Evolutionary conservation across 2,329 filamentous ascomycete species (phyloP).

Genomic region (Colletotrichum paranaense): DNA sequence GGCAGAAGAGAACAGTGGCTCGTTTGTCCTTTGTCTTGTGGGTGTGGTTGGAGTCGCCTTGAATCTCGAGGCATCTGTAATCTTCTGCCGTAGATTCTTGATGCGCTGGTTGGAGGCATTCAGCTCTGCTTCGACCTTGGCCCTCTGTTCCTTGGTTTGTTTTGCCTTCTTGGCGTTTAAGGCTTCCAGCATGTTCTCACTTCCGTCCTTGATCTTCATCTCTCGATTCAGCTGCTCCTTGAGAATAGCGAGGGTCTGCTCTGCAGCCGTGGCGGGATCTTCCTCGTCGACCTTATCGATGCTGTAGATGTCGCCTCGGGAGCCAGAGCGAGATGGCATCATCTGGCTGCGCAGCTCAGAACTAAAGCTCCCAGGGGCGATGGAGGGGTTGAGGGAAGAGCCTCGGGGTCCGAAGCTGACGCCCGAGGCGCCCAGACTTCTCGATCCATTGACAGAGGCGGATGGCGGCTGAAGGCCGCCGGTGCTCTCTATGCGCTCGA

Average conservation of each 20-base stretch:
- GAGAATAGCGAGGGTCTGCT: constrained; percentile 80
- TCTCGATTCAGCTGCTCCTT: constrained; percentile 92
- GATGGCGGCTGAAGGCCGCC: constrained; percentile 58
- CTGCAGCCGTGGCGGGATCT: constrained; percentile 65
- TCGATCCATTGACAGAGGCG: constrained; percentile 40
- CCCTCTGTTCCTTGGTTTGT: constrained; percentile 87
- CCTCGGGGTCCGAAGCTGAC: constrained; percentile 75
- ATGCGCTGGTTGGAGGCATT: constrained; percentile 85
- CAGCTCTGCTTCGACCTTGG: constrained; percentile 86
- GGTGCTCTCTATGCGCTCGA: constrained; percentile 64
- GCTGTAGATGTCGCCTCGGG: constrained; percentile 63
- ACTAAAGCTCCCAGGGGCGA: constrained; percentile 87
- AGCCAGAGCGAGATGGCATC: constrained; percentile 72
- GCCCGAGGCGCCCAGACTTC: constrained; percentile 63
- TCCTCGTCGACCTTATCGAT: constrained; percentile 74
- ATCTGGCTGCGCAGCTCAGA: constrained; percentile 83
- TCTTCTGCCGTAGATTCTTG: constrained; percentile 70
- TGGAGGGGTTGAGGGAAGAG: constrained; percentile 76
- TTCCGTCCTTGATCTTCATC: constrained; percentile 97
- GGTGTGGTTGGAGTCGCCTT: constrained; percentile 62
- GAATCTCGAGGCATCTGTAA: constrained; percentile 67
- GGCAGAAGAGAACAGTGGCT: constrained; percentile 54
- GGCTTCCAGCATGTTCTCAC: constrained; percentile 97
- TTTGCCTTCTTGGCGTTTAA: constrained; percentile 95
- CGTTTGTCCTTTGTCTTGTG: constrained; percentile 61